Evolutionary conservation across 2,329 filamentous ascomycete genomes (phyloP), one percentile per base, ranked within the genome.

Genomic region (Cadophora sp.): DNA sequence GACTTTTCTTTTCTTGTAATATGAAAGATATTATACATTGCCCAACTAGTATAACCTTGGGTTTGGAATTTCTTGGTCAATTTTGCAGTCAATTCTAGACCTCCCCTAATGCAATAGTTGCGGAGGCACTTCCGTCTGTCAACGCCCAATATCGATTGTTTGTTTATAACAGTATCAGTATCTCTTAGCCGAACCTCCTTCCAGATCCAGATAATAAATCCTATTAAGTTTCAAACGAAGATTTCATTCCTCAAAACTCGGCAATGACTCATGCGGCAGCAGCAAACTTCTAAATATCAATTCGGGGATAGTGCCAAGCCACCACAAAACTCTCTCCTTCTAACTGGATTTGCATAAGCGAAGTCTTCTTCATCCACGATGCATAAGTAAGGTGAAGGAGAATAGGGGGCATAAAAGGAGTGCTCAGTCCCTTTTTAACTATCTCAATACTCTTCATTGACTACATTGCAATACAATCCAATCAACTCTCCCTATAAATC

Each of bases 261-360:
- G 62, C 50, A 67, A 58, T 61, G 66, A 67, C 48, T 67, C 66
- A 65, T 36, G 16, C 53, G 61, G 61, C 48, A 36, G 64, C 27
- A 24, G n/a, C n/a, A n/a, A n/a, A 27, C 16, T 27, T 39, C 22
- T 45, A n/a, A 18, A 16, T 45, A 18, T 9, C 50, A 33, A 6
- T 3, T 24, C 3, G 11, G 18, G 53, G 24, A 30, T 11, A 20
- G 9, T 48, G 45, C 47, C 16, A 36, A 24, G 24, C 36, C 33
- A 33, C 41, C 30, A 47, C 43, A 20, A 41, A 39, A 39, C 11
- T 6, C 8, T 39, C 36, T 39, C 8, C 11, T 39, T 9, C 36
- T 13, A 39, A 13, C 36, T 11, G 36, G 11, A 11, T 39, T 39
- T 9, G 36, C 7, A 39, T 8, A 39, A 39, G 36, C 36, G 36